These are phyloP conservation scores for Phytophthora hibernalis DNA, from an alignment of 352 stramenopile species.

Conservation along the genomic window DNA sequence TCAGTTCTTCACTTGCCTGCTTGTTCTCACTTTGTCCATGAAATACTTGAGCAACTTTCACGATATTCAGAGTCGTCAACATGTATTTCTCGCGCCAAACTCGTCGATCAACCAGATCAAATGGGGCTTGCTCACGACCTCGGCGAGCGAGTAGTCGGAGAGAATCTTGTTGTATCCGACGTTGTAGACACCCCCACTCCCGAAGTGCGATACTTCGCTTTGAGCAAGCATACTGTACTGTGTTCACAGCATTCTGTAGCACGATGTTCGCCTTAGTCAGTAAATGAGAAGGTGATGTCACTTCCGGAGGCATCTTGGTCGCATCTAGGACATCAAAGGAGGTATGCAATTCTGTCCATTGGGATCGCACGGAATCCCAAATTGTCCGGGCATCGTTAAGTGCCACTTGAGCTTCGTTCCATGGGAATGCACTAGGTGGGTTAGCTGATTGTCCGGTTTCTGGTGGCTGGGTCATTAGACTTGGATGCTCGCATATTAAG, in stretches of 20 bases:
- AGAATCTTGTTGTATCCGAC: conserved; percentile 65
- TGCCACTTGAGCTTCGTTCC: conserved; percentile 60
- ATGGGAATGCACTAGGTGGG: conserved; percentile 40
- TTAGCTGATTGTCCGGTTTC: neutral
- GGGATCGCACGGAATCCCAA: conserved; percentile 54
- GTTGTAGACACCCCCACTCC: conserved; percentile 61
- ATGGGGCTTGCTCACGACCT: conserved; percentile 44
- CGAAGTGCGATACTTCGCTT: conserved; percentile 60
- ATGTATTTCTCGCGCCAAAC: conserved; percentile 67
- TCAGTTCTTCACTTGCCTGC: conserved; percentile 25
- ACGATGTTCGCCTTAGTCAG: conserved; percentile 64
- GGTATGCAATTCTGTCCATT: conserved; percentile 69
- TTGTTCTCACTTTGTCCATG: conserved; percentile 15
- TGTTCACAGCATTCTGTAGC: conserved; percentile 77
- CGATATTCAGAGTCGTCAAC: conserved; percentile 56
- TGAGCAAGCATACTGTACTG: conserved; percentile 74
- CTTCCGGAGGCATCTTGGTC: conserved; percentile 45
- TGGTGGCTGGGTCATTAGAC: conserved; percentile 25
- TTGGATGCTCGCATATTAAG: conserved; percentile 64
- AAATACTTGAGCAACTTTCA: conserved; percentile 46
- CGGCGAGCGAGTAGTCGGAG: conserved; percentile 52
- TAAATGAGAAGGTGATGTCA: conserved; percentile 49
- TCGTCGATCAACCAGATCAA: conserved; percentile 59
- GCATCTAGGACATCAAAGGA: conserved; percentile 67
- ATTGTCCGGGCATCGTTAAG: conserved; percentile 52